Conservation (phyloP, 345 rosid species). For the Lagerstroemia speciosa region DNA sequence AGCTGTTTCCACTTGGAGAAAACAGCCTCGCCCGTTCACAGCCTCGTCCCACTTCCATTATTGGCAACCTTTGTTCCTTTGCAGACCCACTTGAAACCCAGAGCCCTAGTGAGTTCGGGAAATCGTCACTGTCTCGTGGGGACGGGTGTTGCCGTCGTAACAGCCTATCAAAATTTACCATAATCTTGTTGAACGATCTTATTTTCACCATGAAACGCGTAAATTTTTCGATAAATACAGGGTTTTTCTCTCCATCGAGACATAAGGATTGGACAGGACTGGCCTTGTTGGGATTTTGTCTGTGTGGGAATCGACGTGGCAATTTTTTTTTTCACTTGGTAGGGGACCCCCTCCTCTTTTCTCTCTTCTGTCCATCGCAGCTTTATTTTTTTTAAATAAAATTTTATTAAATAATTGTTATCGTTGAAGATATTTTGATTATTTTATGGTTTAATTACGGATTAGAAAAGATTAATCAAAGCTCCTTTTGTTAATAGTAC, state of each 20-base stretch:
- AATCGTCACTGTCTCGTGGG: too few relatives aligned
- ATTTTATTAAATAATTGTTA: not conserved
- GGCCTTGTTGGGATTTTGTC: conserved; percentile 12
- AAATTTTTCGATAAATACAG: too few relatives aligned
- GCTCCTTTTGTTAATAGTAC: not conserved
- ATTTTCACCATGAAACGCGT: too few relatives aligned
- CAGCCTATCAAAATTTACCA: too few relatives aligned
- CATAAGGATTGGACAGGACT: not conserved
- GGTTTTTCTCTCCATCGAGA: too few relatives aligned
- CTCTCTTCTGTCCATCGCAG: not conserved
- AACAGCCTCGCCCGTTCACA: conserved; percentile 19
- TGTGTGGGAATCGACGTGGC: conserved; percentile 24
- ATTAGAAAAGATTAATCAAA: not conserved
- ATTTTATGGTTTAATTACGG: not conserved
- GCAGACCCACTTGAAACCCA: conserved; percentile 11
- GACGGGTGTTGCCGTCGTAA: too few relatives aligned
- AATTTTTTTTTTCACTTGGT: not conserved
- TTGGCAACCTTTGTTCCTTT: conserved; percentile 39
- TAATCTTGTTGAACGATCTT: too few relatives aligned
- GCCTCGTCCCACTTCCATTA: conserved; percentile 65
- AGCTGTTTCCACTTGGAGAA: conserved; percentile 43
- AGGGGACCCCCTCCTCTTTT: not conserved
- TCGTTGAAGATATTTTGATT: not conserved
- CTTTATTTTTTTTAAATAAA: not conserved
- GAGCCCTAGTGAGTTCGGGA: conserved; percentile 1